Evolutionary conservation across 805 yeast genomes (phyloP).

Genomic region (Saccharomycopsis selenospora): DNA sequence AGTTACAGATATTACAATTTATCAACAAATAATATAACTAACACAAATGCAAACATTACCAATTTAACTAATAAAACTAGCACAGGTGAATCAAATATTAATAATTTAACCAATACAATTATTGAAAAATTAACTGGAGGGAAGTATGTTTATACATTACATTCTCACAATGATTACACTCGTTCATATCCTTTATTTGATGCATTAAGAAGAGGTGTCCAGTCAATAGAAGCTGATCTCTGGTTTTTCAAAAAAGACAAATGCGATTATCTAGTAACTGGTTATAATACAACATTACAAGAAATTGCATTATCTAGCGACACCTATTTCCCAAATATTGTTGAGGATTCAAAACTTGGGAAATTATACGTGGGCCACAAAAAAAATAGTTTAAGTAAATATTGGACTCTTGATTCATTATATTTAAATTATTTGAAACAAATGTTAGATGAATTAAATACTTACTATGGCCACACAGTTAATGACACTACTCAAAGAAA

Average conservation of each 20-base stretch:
- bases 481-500: not conserved
- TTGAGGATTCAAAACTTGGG: slow-evolving; percentile 28
- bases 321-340: not conserved
- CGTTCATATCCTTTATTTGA: slow-evolving; percentile 49
- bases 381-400: slow-evolving; percentile 36
- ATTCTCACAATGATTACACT: slow-evolving; percentile 70
- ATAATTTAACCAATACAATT: slow-evolving; percentile 3
- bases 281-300: slow-evolving; percentile 5
- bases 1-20: too few species aligned
- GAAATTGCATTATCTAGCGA: slow-evolving; percentile 15
- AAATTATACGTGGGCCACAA: slow-evolving; percentile 60
- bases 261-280: slow-evolving; percentile 12
- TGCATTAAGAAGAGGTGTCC: slow-evolving; percentile 45
- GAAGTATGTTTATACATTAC: slow-evolving; percentile 30
- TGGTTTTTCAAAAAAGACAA: slow-evolving; percentile 33
- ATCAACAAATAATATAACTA: too few species aligned
- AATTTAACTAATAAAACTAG: not conserved
- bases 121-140: slow-evolving; percentile 18
- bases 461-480: slow-evolving; percentile 6
- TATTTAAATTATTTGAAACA: slow-evolving; percentile 48
- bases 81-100: too few species aligned
- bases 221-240: slow-evolving; percentile 58
- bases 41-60: not conserved
- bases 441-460: slow-evolving; percentile 34
- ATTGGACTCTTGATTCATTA: slow-evolving; percentile 39